Percentiles rank a stretch among this genome's conserved stretches.
Conservation (phyloP, 148 eudicot genomes). For the Vaccinium vitisidaea region DNA sequence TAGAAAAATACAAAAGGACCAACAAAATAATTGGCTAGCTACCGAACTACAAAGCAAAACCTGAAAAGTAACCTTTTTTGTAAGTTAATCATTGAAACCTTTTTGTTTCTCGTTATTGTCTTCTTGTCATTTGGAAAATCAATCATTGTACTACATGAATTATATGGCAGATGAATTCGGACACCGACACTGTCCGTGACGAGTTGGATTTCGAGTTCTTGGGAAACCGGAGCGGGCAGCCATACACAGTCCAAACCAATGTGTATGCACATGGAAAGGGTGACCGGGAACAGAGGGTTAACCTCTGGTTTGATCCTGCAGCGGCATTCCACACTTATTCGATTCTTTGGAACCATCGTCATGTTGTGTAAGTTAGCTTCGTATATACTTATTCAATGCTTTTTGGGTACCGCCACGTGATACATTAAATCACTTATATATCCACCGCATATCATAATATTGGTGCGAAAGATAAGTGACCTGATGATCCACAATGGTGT, state of each 20-base stretch:
- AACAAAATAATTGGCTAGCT: not conserved
- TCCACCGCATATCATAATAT: no score
- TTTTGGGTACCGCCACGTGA: no score
- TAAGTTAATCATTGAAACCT: not conserved
- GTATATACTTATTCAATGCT: no score
- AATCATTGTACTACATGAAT: not conserved
- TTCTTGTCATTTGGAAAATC: not conserved
- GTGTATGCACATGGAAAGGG: constrained; percentile 73
- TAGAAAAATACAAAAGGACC: not conserved
- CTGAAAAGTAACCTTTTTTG: not conserved
- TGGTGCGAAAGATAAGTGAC: no score
- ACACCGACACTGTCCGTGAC: constrained; percentile 54
- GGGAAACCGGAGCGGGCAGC: constrained; percentile 84
- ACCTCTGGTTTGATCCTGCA: constrained; percentile 92
- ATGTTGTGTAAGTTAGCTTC: constrained; percentile 47
- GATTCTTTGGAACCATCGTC: constrained; percentile 61
- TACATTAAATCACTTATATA: no score
- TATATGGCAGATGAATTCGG: constrained; percentile 66
- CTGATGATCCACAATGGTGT: no score
- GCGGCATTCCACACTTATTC: constrained; percentile 66
- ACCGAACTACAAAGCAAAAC: not conserved
- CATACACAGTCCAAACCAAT: constrained; percentile 83
- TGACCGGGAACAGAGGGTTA: constrained; percentile 68
- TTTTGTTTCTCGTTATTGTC: not conserved
- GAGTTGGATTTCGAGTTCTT: constrained; percentile 90